Evolutionary conservation across 768 basidiomycete species (phyloP), one percentile per base, ranked within the genome.

Genomic region (Melanogaster broomeanus): DNA sequence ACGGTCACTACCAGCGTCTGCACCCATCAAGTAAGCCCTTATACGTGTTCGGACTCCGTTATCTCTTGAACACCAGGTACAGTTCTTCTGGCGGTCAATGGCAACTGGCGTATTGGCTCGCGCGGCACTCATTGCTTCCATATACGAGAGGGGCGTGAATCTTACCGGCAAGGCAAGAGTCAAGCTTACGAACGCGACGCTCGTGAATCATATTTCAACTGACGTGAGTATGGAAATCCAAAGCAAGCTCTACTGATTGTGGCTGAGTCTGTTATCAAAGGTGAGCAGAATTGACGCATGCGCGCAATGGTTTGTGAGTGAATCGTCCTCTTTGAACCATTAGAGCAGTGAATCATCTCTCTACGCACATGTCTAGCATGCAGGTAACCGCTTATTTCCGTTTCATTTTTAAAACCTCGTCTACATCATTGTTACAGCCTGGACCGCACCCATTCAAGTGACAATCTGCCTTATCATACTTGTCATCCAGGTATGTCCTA

Each of bases 61-160:
- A 19, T 16, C 16, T 44, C 15, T 10, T 27, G 7, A 40, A 11
- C 5, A 3, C 11, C 19, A 15, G 18, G 4, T n/a, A 15, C 51
- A 84, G 77, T 89, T 85, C 70, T 88, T 90, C 73, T 84, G 83
- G 77, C 74, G 82, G 37, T 82, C 83, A 5, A 87, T 87, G 81
- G 69, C 74, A 22, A 80, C 82, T 0, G 88, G 90, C 22, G 78
- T 86, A 3, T 70, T 88, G 21, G 78, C 80, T 0, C 77, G 88
- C 50, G 80, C 80, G 0, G 81, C 87, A 11, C 73, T 92, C 24
- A 88, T 87, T 44, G 78, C 79, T 38, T 81, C 82, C 0, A 79
- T 90, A 19, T 92, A 89, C 70, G 81, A 85, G 56, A 82, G 87
- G 43, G 81, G 82, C 4, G 76, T 90, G 28, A 71, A 72, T 30